phyloP scores from a whole-genome alignment of 2,329 filamentous ascomycete genomes.

The Aspergillus ustus region DNA sequence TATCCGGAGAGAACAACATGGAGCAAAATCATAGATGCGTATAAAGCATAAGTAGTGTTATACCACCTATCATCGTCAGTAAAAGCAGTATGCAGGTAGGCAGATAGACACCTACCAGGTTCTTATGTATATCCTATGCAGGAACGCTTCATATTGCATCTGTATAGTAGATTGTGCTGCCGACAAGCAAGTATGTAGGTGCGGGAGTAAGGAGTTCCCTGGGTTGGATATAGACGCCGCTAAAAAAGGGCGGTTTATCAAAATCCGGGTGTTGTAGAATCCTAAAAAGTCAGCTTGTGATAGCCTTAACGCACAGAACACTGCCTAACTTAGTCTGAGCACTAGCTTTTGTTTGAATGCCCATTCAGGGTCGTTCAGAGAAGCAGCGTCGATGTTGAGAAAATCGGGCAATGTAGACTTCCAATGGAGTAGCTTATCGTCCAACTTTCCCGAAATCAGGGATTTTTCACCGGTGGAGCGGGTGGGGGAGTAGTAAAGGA shows the following conservation, averaged over 20 bases:
- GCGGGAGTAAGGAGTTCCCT: constrained; percentile 19
- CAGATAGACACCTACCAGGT: constrained; percentile 27
- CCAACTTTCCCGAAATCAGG: constrained; percentile 26
- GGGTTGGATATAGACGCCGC: constrained; percentile 23
- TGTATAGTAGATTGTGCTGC: constrained; percentile 33
- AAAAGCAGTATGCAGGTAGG: neutral
- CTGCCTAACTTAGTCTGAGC: constrained; percentile 28
- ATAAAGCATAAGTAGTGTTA: constrained; percentile 39
- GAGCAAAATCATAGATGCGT: constrained; percentile 39
- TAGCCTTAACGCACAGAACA: neutral
- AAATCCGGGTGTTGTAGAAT: constrained; percentile 36
- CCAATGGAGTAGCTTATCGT: constrained; percentile 26
- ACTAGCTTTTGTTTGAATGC: constrained; percentile 38
- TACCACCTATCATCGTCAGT: constrained; percentile 35
- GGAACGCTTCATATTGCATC: constrained; percentile 37
- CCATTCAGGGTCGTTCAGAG: constrained; percentile 36
- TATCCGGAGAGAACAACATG: constrained; percentile 25
- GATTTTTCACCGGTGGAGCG: constrained; percentile 28
- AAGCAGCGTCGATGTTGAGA: constrained; percentile 26
- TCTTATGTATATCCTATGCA: constrained; percentile 36
- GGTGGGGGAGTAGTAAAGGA: constrained; percentile 30
- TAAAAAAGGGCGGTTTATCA: constrained; percentile 37
- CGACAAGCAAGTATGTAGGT: constrained; percentile 33
- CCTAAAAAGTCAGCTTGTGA: constrained; percentile 18
- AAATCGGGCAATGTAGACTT: constrained; percentile 27